Evolutionary conservation across 2,329 filamentous ascomycete species (phyloP).

Genomic region (Trichophaea hybrida): DNA sequence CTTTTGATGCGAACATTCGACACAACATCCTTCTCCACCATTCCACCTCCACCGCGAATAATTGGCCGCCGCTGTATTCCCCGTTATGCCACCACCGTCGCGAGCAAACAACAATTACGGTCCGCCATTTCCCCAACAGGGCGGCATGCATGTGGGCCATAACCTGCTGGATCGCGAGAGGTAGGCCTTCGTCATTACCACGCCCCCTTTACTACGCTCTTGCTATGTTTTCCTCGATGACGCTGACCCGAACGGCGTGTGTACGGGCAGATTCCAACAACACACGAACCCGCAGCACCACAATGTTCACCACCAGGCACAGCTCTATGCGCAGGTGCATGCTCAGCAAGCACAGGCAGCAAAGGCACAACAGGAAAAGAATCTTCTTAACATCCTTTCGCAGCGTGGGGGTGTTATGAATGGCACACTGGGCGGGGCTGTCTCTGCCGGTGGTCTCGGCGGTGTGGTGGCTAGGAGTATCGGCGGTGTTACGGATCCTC

Average conservation of each 20-base stretch:
- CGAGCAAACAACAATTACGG: constrained; percentile 25
- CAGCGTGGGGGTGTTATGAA: constrained; percentile 4
- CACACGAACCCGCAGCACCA: neutral
- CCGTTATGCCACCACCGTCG: constrained; percentile 18
- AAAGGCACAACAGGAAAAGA: constrained; percentile 24
- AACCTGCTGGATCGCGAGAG: constrained; percentile 17
- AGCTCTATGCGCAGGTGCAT: constrained; percentile 22
- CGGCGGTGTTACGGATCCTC: constrained; percentile 8
- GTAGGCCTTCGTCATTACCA: constrained; percentile 15
- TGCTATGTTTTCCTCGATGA: neutral
- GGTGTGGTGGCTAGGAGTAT: constrained; percentile 29
- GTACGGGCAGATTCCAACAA: neutral
- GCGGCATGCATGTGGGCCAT: constrained; percentile 19
- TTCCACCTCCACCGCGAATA: constrained; percentile 4
- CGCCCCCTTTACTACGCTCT: constrained; percentile 2
- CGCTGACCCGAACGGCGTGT: neutral
- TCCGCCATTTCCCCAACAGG: constrained; percentile 26
- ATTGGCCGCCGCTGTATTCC: constrained; percentile 4
- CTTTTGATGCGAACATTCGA: constrained; percentile 2
- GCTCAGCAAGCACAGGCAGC: constrained; percentile 29
- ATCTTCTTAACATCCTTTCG: constrained; percentile 14
- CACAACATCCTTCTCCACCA: constrained; percentile 2
- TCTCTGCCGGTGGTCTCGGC: constrained; percentile 21
- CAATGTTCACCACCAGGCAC: constrained; percentile 1
- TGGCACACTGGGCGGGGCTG: constrained; percentile 8